phyloP scores from a whole-genome alignment of 495 filamentous ascomycete species.

The Amphirosellinia nigrospora region DNA sequence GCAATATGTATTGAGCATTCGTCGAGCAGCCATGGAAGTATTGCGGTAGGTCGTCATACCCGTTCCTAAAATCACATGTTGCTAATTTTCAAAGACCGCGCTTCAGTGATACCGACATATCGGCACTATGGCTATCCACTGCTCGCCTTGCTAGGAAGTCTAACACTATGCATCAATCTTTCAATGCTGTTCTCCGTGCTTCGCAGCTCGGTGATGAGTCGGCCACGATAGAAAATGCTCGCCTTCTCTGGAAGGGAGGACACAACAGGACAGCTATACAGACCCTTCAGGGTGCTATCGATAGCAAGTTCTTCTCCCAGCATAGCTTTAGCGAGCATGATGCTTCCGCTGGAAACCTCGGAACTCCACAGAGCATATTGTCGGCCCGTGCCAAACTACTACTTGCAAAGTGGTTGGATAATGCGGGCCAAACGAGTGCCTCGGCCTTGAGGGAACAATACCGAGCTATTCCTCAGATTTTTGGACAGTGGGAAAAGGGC shows the following conservation, averaged over 20 bases:
- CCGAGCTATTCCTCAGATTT: slow-evolving; percentile 67
- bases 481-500: slow-evolving; percentile 87
- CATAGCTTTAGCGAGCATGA: slow-evolving; percentile 50
- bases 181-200: slow-evolving; percentile 91
- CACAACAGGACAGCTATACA: slow-evolving; percentile 96
- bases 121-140: slow-evolving; percentile 83
- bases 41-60: slow-evolving; percentile 56
- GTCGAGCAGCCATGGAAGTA: slow-evolving; percentile 83
- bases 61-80: slow-evolving; percentile 28
- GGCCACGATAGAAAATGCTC: slow-evolving; percentile 89
- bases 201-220: slow-evolving; percentile 80
- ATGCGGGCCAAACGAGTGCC: slow-evolving; percentile 86
- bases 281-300: slow-evolving; percentile 81
- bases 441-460: slow-evolving; percentile 78
- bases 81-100: slow-evolving; percentile 48
- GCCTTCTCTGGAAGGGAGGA: slow-evolving; percentile 92
- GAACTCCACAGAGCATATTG: slow-evolving; percentile 59
- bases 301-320: slow-evolving; percentile 67
- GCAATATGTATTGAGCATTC: slow-evolving; percentile 89
- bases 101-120: slow-evolving; percentile 71
- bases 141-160: slow-evolving; percentile 86
- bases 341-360: slow-evolving; percentile 49
- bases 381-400: slow-evolving; percentile 76
- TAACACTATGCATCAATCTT: slow-evolving; percentile 80
- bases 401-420: slow-evolving; percentile 95